Evolutionary conservation across 2,329 filamentous ascomycete species (phyloP), one percentile per base, ranked within the genome.

Genomic region (Mariannaea sp.): DNA sequence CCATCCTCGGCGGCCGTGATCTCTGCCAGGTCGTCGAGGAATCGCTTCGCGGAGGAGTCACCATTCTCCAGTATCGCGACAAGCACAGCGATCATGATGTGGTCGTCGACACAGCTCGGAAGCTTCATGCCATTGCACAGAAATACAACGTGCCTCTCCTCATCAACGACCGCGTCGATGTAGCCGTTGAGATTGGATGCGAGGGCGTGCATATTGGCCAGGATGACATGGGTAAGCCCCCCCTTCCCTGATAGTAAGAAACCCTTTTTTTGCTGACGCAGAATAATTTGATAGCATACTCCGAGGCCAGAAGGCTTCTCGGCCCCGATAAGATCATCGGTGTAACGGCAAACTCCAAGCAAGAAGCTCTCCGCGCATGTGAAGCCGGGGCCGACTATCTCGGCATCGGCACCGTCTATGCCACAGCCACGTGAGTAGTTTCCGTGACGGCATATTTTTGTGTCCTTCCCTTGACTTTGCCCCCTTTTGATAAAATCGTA

Each of bases 181-280:
- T 97, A 20, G 92, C 92, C 7, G 80, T 91, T 14, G 92, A 91
- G 12, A 82, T 92, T 36, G 89, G 86, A 10, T 94, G 90, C 52
- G 93, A 97, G 75, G 94, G 94, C 39, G 91, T 96, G 7, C 94
- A 97, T 71, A 83, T 97, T 43, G 94, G 94, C 6, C 93, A 97
- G 75, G 92, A 97, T 80, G 93, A 97, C 71, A 87, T 96, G 78
- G 79, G 87, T 89, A 71, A 61, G 80, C 71, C 26, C 12, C 26
- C 26, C 4, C 41, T 2, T 9, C 7, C 9, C 6, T 7, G 17
- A 42, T 3, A 29, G 7, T 29, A 8, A 22, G 12, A 17, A 13
- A n/a, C 6, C 4, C n/a, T n/a, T n/a, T n/a, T n/a, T n/a, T 39
- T 2, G 36, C 17, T 36, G 5, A 36, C 24, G 1, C 19, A 12